Evolutionary conservation across 2,329 filamentous ascomycete genomes (phyloP), one percentile per base, ranked within the genome.

Genomic region (Ascochyta lentis): DNA sequence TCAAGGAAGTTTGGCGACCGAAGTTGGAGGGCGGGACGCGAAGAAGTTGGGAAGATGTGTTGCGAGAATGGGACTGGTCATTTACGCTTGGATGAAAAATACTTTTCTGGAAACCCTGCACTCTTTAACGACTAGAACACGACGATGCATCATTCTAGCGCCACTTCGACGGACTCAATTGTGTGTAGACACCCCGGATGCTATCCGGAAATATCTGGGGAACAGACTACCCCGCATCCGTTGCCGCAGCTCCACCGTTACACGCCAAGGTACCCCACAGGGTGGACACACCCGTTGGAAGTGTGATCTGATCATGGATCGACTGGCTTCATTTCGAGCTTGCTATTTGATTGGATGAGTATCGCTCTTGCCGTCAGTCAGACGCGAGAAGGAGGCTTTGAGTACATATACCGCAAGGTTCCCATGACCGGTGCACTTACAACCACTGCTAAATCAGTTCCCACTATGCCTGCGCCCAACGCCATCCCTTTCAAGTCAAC

Each of bases 41-140:
- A 55, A 64, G 67, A 42, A 69, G 72, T 42, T 75, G 72, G 72
- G 72, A 74, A 59, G 70, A 75, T 4, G 66, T 75, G 0, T 54
- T 75, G 15, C 68, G 63, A 49, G 72, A 75, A 37, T 72, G 68
- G 71, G 60, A 66, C 1, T 75, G 72, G 72, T 73, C 70, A 0
- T 70, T 74, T 43, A 74, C 69, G 2, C 58, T 73, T 19, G 68
- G 68, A 35, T 74, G 59, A 69, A 13, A 16, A 27, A 9, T 24
- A 27, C 16, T 22, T 19, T 16, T 39, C 13, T 12, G 16, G 10
- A 39, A 6, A 22, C 19, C 23, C 12, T 23, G 16, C 37, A 23
- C n/a, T 22, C 37, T 9, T 10, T 10, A 29, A 29, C 12, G 19
- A 23, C 16, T 12, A 23, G 16, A 39, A 5, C 6, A 22, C 10